Conservation (phyloP, 441 rosid genomes). For the Brassica balearica region DNA sequence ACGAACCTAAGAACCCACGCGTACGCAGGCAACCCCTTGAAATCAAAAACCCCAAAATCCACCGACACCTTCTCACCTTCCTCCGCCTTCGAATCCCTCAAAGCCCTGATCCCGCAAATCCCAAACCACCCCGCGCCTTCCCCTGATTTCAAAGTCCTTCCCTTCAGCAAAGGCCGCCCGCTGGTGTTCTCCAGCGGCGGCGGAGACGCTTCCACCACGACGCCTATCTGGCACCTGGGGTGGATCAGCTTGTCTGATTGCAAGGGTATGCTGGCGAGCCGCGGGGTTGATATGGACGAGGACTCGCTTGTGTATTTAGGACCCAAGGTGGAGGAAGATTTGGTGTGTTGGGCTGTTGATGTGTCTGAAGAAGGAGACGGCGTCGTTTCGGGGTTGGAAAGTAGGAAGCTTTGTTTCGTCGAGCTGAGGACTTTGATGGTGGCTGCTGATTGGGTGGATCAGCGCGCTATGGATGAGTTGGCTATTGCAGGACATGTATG, state of each 20-base stretch:
- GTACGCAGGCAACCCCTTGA: slow-evolving; percentile 81
- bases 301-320: slow-evolving; percentile 80
- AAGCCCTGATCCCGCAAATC: slow-evolving; percentile 57
- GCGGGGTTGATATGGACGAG: slow-evolving; percentile 59
- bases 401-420: slow-evolving; percentile 65
- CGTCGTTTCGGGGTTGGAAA: slow-evolving; percentile 52
- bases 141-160: slow-evolving; percentile 73
- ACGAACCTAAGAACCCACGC: slow-evolving; percentile 66
- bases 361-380: slow-evolving; percentile 53
- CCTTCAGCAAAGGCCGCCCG: slow-evolving; percentile 84
- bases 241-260: slow-evolving; percentile 79
- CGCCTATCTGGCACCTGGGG: slow-evolving; percentile 73
- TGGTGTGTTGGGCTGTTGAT: slow-evolving; percentile 86
- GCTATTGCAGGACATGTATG: slow-evolving; percentile 98
- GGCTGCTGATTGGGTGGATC: slow-evolving; percentile 89
- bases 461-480: slow-evolving; percentile 76
- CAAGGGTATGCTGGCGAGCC: slow-evolving; percentile 49
- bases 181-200: slow-evolving; percentile 57
- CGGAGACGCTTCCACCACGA: slow-evolving; percentile 36
- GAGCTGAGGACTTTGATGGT: slow-evolving; percentile 94
- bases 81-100: slow-evolving; percentile 74
- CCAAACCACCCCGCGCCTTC: slow-evolving; percentile 48
- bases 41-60: slow-evolving; percentile 64
- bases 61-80: slow-evolving; percentile 64
- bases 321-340: slow-evolving; percentile 61